Percentiles rank a stretch among this genome's conserved stretches.
phyloP scores from a whole-genome alignment of 805 yeast genomes.

The Cyberlindnera maclurae region DNA sequence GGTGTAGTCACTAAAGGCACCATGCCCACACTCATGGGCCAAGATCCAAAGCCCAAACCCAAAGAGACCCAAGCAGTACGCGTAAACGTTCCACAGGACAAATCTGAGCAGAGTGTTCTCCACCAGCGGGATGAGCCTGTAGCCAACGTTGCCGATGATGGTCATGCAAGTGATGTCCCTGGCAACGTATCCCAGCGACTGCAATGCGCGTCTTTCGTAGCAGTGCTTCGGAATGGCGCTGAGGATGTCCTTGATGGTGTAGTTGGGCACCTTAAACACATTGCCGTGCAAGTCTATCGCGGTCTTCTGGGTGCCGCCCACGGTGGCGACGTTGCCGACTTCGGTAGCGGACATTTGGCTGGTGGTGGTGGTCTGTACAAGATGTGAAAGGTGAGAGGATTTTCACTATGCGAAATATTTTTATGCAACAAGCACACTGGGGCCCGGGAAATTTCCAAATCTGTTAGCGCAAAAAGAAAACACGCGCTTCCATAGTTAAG shows the following conservation, averaged over 20 bases:
- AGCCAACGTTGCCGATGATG: constrained; percentile 36
- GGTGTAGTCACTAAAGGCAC: constrained; percentile 50
- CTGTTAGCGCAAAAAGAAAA: too few species aligned
- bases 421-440: too few species aligned
- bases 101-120: constrained; percentile 29
- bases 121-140: constrained; percentile 36
- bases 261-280: constrained; percentile 54
- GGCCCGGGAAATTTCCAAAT: too few species aligned
- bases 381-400: too few species aligned
- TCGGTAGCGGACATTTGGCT: too few species aligned
- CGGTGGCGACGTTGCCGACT: constrained; percentile 16
- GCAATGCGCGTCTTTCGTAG: constrained; percentile 44
- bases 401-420: not conserved
- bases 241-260: constrained; percentile 49
- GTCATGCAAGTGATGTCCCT: constrained; percentile 44
- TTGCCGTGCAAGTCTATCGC: constrained; percentile 48
- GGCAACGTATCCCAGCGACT: constrained; percentile 44
- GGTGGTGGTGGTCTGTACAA: too few species aligned
- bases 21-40: constrained; percentile 62
- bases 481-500: too few species aligned
- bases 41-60: constrained; percentile 56
- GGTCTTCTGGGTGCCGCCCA: constrained; percentile 17
- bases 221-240: constrained; percentile 56
- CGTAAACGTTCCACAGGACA: constrained; percentile 34
- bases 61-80: constrained; percentile 38